Evolutionary conservation across 768 basidiomycete species (phyloP).

Genomic region (Pisolithus orientalis): DNA sequence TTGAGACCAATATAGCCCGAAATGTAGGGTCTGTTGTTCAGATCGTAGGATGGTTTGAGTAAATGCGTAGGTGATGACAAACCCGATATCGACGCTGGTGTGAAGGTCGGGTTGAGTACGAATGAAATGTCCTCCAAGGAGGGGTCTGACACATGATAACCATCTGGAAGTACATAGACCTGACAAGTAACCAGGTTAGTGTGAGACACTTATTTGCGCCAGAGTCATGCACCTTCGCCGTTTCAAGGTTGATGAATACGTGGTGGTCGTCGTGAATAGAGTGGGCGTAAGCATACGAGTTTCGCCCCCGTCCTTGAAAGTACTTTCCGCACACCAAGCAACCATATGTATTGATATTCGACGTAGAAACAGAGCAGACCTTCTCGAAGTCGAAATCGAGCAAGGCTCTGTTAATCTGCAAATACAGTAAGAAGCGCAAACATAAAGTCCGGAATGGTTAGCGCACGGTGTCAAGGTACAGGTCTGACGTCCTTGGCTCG

Average conservation of each 20-base stretch:
- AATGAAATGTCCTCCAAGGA: constrained; percentile 93
- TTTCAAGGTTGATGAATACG: constrained; percentile 94
- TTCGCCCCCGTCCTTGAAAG: constrained; percentile 93
- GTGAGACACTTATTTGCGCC: constrained; percentile 12
- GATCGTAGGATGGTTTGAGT: constrained; percentile 77
- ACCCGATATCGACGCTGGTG: constrained; percentile 44
- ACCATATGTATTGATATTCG: constrained; percentile 96
- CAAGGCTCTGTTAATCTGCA: constrained; percentile 80
- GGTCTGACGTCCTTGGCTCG: constrained; percentile 57
- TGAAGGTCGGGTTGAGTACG: constrained; percentile 87
- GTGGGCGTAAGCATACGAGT: constrained; percentile 93
- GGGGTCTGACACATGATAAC: constrained; percentile 93
- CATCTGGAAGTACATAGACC: constrained; percentile 97
- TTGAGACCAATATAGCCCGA: constrained; percentile 96
- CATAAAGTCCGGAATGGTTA: constrained; percentile 8
- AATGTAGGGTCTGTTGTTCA: constrained; percentile 72
- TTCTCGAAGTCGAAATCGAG: constrained; percentile 99
- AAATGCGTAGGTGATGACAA: constrained; percentile 56
- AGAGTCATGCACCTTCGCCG: constrained; percentile 65
- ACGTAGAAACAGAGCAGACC: constrained; percentile 92
- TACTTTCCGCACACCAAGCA: constrained; percentile 98
- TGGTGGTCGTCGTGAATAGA: constrained; percentile 98
- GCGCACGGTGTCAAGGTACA: constrained; percentile 91
- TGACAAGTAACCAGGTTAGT: constrained; percentile 29
- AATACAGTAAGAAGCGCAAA: constrained; percentile 14